Base-by-base conservation (phyloP, 2,329 filamentous ascomycete genomes). In the Penicillium sumatraense region DNA sequence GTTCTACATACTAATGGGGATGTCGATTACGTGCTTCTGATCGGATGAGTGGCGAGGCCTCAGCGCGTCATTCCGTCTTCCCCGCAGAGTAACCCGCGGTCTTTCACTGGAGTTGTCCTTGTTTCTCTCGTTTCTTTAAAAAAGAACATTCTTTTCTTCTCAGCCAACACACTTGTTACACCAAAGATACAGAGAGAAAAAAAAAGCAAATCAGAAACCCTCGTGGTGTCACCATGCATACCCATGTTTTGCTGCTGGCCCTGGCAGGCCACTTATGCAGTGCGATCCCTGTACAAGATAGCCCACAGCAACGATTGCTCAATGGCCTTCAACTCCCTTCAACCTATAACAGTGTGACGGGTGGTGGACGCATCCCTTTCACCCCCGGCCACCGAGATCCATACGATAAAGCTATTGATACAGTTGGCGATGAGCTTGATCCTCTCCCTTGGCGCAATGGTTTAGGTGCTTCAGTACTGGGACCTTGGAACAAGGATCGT, bases 401-500 rank as follows among this genome's bases (percentile, higher is more conserved):
- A 0, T 81, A 85, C 58, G 87, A 90, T 69, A 75, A 76, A 53
- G 83, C 86, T 40, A 73, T 89, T 36, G 87, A 90, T 68, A 72
- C 85, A 5, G 68, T 87, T 40, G 83, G 81, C 11, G 77, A 86
- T 2, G 75, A 81, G 10, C 75, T 89, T n/a, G 81, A 89, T 60
- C 88, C 88, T 23, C 73, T 87, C 51, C 88, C 88, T 1, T 86
- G 78, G 69, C 80, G 85, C 29, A 87, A 87, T 66, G 86, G 86
- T 21, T 68, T 84, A 21, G 89, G 89, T 20, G 81, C 86, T 14
- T 85, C 82, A 9, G 83, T 91, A 13, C 75, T 90, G 20, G 89
- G 89, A 0, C 89, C 89, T 0, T 85, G 86, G 71, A 92, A 91
- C 70, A 79, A 77, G 56, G 83, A 83, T 48, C 85, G 89, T 20